Base-by-base conservation (phyloP, 805 yeast genomes). In the Priceomyces fermenticarens region DNA sequence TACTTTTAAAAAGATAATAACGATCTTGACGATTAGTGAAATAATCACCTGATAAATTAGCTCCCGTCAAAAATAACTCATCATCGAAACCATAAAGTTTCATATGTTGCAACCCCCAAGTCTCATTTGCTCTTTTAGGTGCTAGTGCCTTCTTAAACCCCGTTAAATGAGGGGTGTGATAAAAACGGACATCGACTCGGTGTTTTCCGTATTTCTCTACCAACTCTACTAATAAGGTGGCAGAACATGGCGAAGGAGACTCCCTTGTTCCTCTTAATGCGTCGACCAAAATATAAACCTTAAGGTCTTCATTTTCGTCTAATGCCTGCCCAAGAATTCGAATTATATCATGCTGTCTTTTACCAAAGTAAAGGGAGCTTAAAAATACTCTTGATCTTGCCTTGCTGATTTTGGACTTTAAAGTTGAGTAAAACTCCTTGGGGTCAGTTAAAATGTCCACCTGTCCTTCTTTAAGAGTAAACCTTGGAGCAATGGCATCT, bases 101-200 rank as follows among this genome's bases (percentile, higher is more conserved):
- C 98, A 93, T 93, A 58, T 93, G 99, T 61, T 93, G 99, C 38
- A 93, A 73, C 0, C 99, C 99, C 65, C 75, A 78, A 3, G 95
- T 90, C 65, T 93, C 99, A 61, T 90, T 89, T 47, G 91, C 72
- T 47, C 99, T 74, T 44, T 77, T 83, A 0, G 99, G 99, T 2
- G 88, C 72, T 33, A 85, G 35, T 7, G 64, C 49, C 54, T 82
- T 81, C 42, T 78, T 75, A 44, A 87, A 55, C 0, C 95, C 95
- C 30, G 75, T 67, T 49, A 87, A 72, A 47, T 83, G 83, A 0
- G 99, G 99, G 0, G 99, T 91, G 52, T 85, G 95, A 62, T 87
- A 93, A 72, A 90, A 75, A 51, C 96, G 68, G 36, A 90, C 67
- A 52, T 86, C 87, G 15, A 91, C 90, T 42, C 96, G 70, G 46